A percentile compares a stretch with the other conserved stretches of the same genome.
phyloP scores from a whole-genome alignment of 208 protist species.

The Trypanosoma avium region DNA sequence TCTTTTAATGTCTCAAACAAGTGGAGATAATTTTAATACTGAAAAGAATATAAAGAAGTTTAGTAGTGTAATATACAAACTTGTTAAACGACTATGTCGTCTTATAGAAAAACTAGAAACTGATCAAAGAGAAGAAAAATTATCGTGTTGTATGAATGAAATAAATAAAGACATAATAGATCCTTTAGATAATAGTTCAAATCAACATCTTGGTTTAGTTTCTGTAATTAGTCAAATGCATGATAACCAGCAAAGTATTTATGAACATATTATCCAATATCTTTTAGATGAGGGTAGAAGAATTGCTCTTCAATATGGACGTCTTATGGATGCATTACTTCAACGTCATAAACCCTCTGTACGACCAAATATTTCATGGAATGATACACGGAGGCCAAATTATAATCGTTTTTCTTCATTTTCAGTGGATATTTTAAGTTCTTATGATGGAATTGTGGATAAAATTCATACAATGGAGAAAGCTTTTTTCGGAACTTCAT shows the following conservation, averaged over 20 bases:
- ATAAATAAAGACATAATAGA: not conserved
- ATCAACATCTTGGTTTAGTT: not conserved
- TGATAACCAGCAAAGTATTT: not conserved
- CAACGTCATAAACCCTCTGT: conserved; percentile 9
- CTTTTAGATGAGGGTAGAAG: conserved; percentile 10
- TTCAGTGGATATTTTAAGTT: conserved; percentile 1
- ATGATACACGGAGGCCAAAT: not conserved
- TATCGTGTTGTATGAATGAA: not conserved
- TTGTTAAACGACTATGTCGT: conserved; percentile 10
- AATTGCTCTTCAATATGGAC: conserved; percentile 17
- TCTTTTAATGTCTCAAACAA: not conserved
- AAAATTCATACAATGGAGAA: conserved; percentile 18
- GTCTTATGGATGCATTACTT: conserved; percentile 15
- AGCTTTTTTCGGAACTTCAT: conserved; percentile 5
- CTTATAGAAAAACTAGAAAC: conserved; percentile 5
- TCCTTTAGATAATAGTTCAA: not conserved
- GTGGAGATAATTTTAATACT: not conserved
- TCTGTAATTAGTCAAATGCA: conserved; percentile 14
- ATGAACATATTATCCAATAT: conserved; percentile 15
- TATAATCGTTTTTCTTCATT: not conserved
- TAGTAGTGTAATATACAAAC: not conserved
- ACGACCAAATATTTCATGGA: conserved; percentile 7
- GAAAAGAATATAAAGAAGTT: not conserved
- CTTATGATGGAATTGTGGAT: conserved; percentile 1
- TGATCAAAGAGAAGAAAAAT: conserved; percentile 1